Evolutionary conservation across 192 early-diverging fungal species (phyloP).

Genomic region (Chytriomyces sp.): DNA sequence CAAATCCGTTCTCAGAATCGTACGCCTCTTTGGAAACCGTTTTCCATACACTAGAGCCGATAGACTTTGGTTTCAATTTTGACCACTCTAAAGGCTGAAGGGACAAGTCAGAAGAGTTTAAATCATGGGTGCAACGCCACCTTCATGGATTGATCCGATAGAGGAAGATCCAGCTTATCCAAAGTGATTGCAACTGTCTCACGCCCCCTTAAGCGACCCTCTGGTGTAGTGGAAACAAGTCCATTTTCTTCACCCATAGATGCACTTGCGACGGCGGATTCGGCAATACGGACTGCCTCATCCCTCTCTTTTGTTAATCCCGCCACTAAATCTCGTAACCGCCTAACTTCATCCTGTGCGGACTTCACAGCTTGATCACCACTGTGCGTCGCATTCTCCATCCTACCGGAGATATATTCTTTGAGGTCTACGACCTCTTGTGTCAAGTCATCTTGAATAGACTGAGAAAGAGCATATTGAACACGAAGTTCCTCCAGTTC

Average conservation of each 20-base stretch:
- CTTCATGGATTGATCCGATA: not conserved
- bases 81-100: constrained; percentile 47
- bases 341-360: constrained; percentile 4
- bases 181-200: not conserved
- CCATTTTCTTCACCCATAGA: constrained; percentile 29
- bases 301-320: constrained; percentile 16
- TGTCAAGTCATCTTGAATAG: not conserved
- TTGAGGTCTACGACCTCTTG: constrained; percentile 36
- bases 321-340: constrained; percentile 17
- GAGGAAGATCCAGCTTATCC: constrained; percentile 2
- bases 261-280: constrained; percentile 24
- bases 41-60: constrained; percentile 45
- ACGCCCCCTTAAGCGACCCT: not conserved
- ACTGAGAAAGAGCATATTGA: not conserved
- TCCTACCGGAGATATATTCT: constrained; percentile 10
- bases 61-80: constrained; percentile 40
- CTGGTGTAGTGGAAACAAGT: not conserved
- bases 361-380: not conserved
- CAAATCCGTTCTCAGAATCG: not conserved
- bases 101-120: not conserved
- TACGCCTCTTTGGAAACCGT: constrained; percentile 43
- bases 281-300: constrained; percentile 9
- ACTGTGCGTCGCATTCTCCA: constrained; percentile 25
- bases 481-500: constrained; percentile 10
- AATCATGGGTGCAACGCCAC: too few relatives aligned